Conservation (phyloP, 345 rosid genomes). For the Citrus sinensis region DVS_A1.0 CM039165.1:29435501-29436000, state of each 20-base stretch:
- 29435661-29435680: neutral
- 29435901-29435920: neutral
- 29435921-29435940: neutral
- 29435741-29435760: neutral
- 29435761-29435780: neutral
- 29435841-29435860: neutral
- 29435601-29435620: conserved; percentile 81
- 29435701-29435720: neutral
- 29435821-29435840: neutral
- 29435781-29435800: neutral
- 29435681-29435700: neutral
- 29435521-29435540: conserved; percentile 54
- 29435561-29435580: conserved; percentile 82
- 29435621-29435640: neutral
- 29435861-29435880: neutral
- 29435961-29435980: conserved; percentile 69
- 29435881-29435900: neutral
- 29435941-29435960: neutral
- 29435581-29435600: conserved; percentile 45
- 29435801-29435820: neutral
- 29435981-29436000: conserved; percentile 99
- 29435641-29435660: neutral
- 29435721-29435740: neutral
- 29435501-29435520: conserved; percentile 58
- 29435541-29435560: conserved; percentile 92